A percentile compares a stretch with the other conserved stretches of the same genome.
These are phyloP conservation scores for Aspergillus coremiiformis DNA, from an alignment of 495 filamentous ascomycete species.

Conservation along the genomic window DNA sequence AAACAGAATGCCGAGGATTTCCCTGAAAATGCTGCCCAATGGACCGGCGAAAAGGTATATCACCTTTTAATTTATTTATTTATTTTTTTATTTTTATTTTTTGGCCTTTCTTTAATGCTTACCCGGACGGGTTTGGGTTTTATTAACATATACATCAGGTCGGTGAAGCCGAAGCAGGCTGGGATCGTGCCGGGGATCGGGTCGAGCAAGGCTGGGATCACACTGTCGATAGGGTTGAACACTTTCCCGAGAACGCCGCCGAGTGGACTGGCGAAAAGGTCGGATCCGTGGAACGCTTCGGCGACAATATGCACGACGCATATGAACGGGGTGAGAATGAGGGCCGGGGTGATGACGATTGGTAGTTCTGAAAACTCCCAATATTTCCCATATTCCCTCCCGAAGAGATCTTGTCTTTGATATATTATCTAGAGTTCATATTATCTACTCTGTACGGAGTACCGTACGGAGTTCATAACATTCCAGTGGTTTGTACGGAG, in stretches of 20 bases:
- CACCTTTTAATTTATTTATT: neutral
- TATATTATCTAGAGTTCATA: too few species aligned
- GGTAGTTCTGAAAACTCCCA: neutral
- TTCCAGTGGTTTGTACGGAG: too few species aligned
- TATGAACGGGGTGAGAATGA: constrained; percentile 32
- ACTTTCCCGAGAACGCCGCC: constrained; percentile 32
- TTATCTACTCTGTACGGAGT: too few species aligned
- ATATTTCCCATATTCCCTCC: neutral
- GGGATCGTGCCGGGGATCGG: constrained; percentile 20
- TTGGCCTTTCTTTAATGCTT: too few species aligned
- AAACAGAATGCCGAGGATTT: constrained; percentile 31
- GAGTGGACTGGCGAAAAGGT: constrained; percentile 32
- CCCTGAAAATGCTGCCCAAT: constrained; percentile 33
- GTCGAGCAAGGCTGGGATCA: constrained; percentile 27
- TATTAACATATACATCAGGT: constrained; percentile 13
- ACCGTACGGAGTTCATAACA: too few species aligned
- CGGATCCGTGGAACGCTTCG: constrained; percentile 33
- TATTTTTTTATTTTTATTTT: too few species aligned
- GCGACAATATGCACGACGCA: constrained; percentile 29
- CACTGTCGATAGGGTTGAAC: constrained; percentile 24
- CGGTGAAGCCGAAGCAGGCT: constrained; percentile 26
- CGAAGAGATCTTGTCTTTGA: neutral
- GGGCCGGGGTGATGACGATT: constrained; percentile 16
- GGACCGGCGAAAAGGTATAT: constrained; percentile 30
- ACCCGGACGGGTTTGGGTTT: neutral